phyloP scores from a whole-genome alignment of 1,139 yeast species.

The Wickerhamiella pararugosa region DNA sequence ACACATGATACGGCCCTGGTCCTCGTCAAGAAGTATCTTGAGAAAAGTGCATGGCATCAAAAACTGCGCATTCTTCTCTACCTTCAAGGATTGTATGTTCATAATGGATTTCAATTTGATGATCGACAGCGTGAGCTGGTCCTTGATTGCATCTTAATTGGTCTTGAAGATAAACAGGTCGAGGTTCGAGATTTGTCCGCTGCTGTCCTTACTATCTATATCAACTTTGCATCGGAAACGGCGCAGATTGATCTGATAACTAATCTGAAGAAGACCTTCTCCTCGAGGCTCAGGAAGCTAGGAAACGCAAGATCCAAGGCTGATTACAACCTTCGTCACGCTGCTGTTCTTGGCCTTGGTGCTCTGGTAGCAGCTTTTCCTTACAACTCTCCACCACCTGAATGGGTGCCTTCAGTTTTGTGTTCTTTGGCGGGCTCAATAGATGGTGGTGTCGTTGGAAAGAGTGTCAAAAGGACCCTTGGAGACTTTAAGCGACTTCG shows the following conservation, averaged over 20 bases:
- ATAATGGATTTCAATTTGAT: constrained; percentile 44
- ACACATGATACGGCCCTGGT: neutral
- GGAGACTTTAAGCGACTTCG: constrained; percentile 83
- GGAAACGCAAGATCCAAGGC: neutral
- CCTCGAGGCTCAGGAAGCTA: constrained; percentile 22
- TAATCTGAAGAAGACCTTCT: constrained; percentile 29
- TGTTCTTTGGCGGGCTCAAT: constrained; percentile 54
- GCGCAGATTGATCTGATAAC: constrained; percentile 31
- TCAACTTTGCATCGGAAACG: constrained; percentile 56
- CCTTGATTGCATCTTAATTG: constrained; percentile 36
- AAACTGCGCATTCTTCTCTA: constrained; percentile 51
- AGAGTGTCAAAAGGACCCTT: constrained; percentile 67
- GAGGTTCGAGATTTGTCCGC: constrained; percentile 73
- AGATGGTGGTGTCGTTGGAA: constrained; percentile 64
- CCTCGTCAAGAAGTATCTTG: constrained; percentile 14
- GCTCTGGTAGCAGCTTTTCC: constrained; percentile 85
- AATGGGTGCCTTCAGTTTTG: constrained; percentile 71
- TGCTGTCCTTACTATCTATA: constrained; percentile 60
- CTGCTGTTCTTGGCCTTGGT: constrained; percentile 81
- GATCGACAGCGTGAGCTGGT: constrained; percentile 21
- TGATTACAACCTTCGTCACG: constrained; percentile 44
- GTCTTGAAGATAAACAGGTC: constrained; percentile 46
- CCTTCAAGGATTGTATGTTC: constrained; percentile 60
- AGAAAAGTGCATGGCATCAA: constrained; percentile 46
- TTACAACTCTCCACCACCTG: constrained; percentile 80